These are phyloP conservation scores for Passiflora organensis DNA, from an alignment of 345 rosid species.

Conservation along the genomic window DNA sequence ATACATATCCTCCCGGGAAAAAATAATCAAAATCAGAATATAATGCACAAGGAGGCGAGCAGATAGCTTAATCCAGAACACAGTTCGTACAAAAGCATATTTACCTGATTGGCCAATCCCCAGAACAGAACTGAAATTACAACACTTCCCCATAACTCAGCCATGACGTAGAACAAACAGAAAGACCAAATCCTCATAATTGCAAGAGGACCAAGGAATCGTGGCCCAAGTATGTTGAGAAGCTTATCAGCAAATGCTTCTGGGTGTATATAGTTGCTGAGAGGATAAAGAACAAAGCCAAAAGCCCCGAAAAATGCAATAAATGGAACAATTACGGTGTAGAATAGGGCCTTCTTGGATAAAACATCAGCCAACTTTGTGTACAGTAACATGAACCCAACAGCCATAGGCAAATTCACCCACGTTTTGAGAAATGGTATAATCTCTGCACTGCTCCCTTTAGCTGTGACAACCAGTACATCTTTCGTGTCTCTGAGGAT, in stretches of 20 bases:
- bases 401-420: conserved; percentile 97
- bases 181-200: conserved; percentile 94
- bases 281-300: conserved; percentile 90
- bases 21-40: conserved; percentile 7
- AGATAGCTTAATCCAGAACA: conserved; percentile 2
- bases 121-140: conserved; percentile 93
- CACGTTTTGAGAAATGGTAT: conserved; percentile 95
- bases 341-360: conserved; percentile 83
- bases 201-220: conserved; percentile 94
- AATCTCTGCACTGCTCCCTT: conserved; percentile 94
- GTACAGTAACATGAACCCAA: conserved; percentile 92
- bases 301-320: conserved; percentile 92
- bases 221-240: conserved; percentile 67
- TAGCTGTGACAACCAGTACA: conserved; percentile 92
- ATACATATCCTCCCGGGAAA: background rate
- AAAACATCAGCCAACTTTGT: conserved; percentile 68
- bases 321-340: conserved; percentile 77
- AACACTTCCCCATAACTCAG: conserved; percentile 98
- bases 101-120: conserved; percentile 99
- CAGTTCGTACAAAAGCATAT: background rate
- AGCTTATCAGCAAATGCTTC: conserved; percentile 79
- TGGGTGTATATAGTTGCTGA: conserved; percentile 79
- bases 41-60: too few species aligned
- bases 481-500: conserved; percentile 98
- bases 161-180: conserved; percentile 98